Percentiles rank a stretch among this genome's conserved stretches.
Conservation (phyloP, 352 stramenopile genomes). For the Phytopythium delawarense region DNA sequence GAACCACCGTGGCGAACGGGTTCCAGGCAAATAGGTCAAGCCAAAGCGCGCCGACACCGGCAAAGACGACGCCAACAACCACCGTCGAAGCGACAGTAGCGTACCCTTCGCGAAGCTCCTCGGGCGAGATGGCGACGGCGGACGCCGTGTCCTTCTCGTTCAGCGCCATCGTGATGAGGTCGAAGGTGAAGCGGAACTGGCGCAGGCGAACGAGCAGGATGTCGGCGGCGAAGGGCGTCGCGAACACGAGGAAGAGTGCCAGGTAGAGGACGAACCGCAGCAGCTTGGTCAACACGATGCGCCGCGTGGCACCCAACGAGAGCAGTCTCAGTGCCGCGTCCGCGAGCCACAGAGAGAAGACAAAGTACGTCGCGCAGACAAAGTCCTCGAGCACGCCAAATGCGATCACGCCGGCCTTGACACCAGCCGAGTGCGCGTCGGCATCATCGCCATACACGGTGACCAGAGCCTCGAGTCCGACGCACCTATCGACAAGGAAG, state of each 20-base stretch:
- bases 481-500: slow-evolving; percentile 14
- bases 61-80: slow-evolving; percentile 13
- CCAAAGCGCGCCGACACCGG: slow-evolving; percentile 8
- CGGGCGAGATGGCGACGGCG: slow-evolving; percentile 16
- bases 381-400: slow-evolving; percentile 22
- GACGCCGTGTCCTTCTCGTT: slow-evolving; percentile 20
- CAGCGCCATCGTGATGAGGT: slow-evolving; percentile 31
- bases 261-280: slow-evolving; percentile 5
- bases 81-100: slow-evolving; percentile 7
- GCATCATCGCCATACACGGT: slow-evolving; percentile 5
- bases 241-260: slow-evolving; percentile 16
- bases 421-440: slow-evolving; percentile 2
- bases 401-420: slow-evolving; percentile 11
- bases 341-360: slow-evolving; percentile 14
- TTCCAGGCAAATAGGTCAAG: neutral
- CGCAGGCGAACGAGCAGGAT: slow-evolving; percentile 23
- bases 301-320: neutral
- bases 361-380: slow-evolving; percentile 28
- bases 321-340: slow-evolving; percentile 13
- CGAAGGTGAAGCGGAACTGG: slow-evolving; percentile 27
- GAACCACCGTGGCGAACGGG: neutral
- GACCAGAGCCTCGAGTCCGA: slow-evolving; percentile 7
- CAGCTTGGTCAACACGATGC: neutral
- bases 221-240: slow-evolving; percentile 25
- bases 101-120: slow-evolving; percentile 18